A percentile compares a stretch with the other conserved stretches of the same genome.
Conservation (phyloP, 768 basidiomycete genomes). For the Macrolepiota albuminosa region DNA sequence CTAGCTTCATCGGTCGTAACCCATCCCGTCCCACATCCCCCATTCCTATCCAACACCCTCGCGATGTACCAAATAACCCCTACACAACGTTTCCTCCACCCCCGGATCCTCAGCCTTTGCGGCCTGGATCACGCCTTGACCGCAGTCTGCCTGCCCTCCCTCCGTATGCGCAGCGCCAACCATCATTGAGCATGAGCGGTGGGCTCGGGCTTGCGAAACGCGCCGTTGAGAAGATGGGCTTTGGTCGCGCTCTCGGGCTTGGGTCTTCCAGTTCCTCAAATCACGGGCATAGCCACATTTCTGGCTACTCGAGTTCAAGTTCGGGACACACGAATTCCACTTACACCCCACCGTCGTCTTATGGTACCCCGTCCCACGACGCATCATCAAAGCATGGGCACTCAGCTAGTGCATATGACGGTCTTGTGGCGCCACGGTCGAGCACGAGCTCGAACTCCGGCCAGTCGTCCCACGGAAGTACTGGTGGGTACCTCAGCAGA, state of each 20-base stretch:
- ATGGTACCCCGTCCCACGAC: constrained; percentile 10
- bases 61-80: constrained; percentile 5
- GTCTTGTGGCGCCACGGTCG: constrained; percentile 6
- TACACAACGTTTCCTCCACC: constrained; percentile 14
- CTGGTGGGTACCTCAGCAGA: constrained; percentile 11
- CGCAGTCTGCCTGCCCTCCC: constrained; percentile 19
- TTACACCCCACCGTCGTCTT: constrained; percentile 33
- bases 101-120: constrained; percentile 7
- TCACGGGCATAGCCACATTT: constrained; percentile 13
- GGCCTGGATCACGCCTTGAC: constrained; percentile 13
- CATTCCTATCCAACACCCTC: constrained; percentile 8
- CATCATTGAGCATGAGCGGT: constrained; percentile 70
- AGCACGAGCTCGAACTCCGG: constrained; percentile 14
- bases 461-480: constrained; percentile 11
- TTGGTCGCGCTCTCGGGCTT: constrained; percentile 45
- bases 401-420: constrained; percentile 2
- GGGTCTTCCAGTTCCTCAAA: constrained; percentile 36
- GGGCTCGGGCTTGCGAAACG: constrained; percentile 69
- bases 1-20: constrained; percentile 23
- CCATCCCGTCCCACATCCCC: constrained; percentile 13
- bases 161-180: constrained; percentile 35
- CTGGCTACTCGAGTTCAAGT: constrained; percentile 37
- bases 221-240: constrained; percentile 72
- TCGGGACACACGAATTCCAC: constrained; percentile 10
- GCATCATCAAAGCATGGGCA: constrained; percentile 16